Conservation (phyloP, 2,329 filamentous ascomycete species). For the Rutstroemia sp. region DNA sequence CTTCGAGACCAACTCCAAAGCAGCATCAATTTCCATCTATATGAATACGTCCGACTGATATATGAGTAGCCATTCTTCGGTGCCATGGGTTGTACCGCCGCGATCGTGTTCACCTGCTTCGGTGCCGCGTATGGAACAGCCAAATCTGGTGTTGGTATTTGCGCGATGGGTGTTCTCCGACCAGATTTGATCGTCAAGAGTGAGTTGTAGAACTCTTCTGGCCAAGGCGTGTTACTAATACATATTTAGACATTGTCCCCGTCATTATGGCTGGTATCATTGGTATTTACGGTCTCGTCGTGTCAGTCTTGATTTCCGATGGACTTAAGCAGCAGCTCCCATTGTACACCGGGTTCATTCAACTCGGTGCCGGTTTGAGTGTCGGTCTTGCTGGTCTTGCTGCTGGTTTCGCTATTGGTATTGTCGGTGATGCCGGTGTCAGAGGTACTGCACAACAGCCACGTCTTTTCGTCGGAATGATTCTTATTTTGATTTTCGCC, state of each 20-base stretch:
- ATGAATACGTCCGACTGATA: conserved; percentile 24
- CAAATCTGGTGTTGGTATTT: conserved; percentile 98
- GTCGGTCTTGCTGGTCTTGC: conserved; percentile 79
- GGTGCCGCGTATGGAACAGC: conserved; percentile 97
- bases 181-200: conserved; percentile 99
- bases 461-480: conserved; percentile 69
- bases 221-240: conserved; percentile 13
- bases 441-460: conserved; percentile 69
- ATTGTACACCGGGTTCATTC: conserved; percentile 78
- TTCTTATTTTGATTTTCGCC: conserved; percentile 78
- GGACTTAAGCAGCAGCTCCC: conserved; percentile 64
- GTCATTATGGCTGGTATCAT: conserved; percentile 99
- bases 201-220: conserved; percentile 42
- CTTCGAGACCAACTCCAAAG: not conserved
- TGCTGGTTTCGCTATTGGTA: conserved; percentile 80
- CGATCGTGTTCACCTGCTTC: conserved; percentile 94
- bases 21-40: conserved; percentile 12
- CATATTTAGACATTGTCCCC: conserved; percentile 79
- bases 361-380: conserved; percentile 74
- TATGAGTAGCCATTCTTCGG: conserved; percentile 74
- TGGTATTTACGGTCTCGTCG: conserved; percentile 93
- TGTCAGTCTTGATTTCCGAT: conserved; percentile 80
- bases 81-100: conserved; percentile 91
- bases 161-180: conserved; percentile 94
- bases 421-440: conserved; percentile 83